Conservation (phyloP, 73 alveolate genomes). For the Strombidium stylifer region DNA sequence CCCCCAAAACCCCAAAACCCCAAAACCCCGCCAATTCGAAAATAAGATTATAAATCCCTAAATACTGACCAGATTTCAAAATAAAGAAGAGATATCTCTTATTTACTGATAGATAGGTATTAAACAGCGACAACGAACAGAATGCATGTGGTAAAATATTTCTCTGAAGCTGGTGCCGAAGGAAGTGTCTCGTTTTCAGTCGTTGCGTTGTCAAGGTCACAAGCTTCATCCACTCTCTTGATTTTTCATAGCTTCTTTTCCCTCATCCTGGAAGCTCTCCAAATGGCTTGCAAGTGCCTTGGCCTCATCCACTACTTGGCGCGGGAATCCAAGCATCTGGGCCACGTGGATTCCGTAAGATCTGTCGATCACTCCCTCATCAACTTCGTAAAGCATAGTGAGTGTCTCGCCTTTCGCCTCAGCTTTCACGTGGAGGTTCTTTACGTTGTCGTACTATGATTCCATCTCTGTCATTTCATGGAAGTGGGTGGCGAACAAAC, state of each 20-base stretch:
- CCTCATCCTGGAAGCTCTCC: constrained; percentile 52
- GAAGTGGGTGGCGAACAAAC: constrained; percentile 98
- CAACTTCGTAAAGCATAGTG: constrained; percentile 57
- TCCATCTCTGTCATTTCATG: constrained; percentile 97
- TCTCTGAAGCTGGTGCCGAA: no score
- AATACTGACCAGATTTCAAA: no score
- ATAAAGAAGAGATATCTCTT: no score
- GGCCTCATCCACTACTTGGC: constrained; percentile 42
- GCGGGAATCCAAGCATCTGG: constrained; percentile 54
- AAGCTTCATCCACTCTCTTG: neutral
- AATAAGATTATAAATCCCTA: no score
- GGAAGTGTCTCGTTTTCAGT: no score
- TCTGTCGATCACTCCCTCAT: constrained; percentile 56
- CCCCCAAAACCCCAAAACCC: no score
- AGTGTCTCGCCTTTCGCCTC: constrained; percentile 51
- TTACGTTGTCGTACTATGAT: constrained; percentile 77
- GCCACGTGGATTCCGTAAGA: constrained; percentile 68
- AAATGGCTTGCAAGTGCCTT: constrained; percentile 43
- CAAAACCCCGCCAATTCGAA: no score
- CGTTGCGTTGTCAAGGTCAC: no score
- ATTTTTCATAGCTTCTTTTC: neutral
- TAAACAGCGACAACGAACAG: neutral
- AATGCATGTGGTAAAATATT: neutral
- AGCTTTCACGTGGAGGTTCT: constrained; percentile 89
- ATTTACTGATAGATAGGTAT: no score